phyloP scores from a whole-genome alignment of 257 asterid genomes.

The Ophiorrhiza pumila region DNA sequence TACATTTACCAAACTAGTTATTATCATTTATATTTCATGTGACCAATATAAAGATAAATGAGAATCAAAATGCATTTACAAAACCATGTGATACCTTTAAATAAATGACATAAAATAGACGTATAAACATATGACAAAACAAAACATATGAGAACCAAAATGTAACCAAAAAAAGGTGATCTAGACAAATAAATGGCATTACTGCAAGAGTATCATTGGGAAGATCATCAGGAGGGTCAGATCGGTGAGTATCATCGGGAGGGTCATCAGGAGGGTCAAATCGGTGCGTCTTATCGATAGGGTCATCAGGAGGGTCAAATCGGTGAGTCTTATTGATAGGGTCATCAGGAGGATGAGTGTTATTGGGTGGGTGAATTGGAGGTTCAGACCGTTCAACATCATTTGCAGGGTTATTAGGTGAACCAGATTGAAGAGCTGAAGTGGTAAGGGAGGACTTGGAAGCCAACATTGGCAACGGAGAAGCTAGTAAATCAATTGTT shows the following conservation, averaged over 20 bases:
- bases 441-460: neutral
- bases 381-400: neutral
- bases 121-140: neutral
- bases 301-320: neutral
- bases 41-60: neutral
- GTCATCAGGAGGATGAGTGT: constrained; percentile 7
- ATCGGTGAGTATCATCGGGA: neutral
- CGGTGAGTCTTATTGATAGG: neutral
- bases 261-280: neutral
- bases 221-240: neutral
- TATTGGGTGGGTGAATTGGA: neutral
- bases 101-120: no score
- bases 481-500: neutral
- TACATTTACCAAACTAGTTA: neutral
- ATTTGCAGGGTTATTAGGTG: constrained; percentile 2
- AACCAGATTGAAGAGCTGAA: neutral
- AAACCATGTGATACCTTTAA: neutral
- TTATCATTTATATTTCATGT: neutral
- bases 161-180: neutral
- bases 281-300: neutral
- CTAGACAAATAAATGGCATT: neutral
- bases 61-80: constrained; percentile 9
- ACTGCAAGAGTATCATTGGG: neutral
- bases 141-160: constrained; percentile 5
- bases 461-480: constrained; percentile 6